phyloP scores from a whole-genome alignment of 345 rosid genomes.

The Excoecaria agallocha region DNA sequence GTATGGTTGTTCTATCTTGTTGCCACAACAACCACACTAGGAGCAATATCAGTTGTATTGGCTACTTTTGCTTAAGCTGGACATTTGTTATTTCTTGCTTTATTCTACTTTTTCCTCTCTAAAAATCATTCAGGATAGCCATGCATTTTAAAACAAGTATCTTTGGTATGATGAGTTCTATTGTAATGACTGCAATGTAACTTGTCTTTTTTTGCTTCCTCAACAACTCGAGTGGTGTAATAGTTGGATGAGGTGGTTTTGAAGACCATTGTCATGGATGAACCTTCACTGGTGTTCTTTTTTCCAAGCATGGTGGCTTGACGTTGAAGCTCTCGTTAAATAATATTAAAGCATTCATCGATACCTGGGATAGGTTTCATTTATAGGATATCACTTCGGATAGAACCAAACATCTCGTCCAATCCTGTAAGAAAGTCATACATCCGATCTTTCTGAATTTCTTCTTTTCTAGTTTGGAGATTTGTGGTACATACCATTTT shows the following conservation, averaged over 20 bases:
- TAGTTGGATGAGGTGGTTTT: neutral
- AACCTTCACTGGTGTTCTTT: neutral
- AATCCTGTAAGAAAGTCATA: neutral
- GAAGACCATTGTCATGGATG: neutral
- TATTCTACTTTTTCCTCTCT: neutral
- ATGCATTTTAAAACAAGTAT: neutral
- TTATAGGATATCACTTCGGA: too few species aligned
- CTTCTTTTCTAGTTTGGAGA: neutral
- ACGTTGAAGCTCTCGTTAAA: too few species aligned
- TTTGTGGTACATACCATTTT: neutral
- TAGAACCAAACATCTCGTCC: too few species aligned
- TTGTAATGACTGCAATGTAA: neutral
- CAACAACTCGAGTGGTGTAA: fast-evolving
- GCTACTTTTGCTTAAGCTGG: neutral
- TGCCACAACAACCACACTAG: too few species aligned
- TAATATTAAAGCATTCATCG: too few species aligned
- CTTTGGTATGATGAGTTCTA: neutral
- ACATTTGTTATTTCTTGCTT: neutral
- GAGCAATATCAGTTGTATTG: neutral
- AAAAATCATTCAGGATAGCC: neutral
- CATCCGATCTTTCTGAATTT: neutral
- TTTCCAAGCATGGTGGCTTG: too few species aligned
- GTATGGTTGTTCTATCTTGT: neutral
- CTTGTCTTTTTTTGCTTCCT: neutral
- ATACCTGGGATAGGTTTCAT: too few species aligned